phyloP scores from a whole-genome alignment of 164 flowering plant species.

The Aristolochia fimbriata region DNA sequence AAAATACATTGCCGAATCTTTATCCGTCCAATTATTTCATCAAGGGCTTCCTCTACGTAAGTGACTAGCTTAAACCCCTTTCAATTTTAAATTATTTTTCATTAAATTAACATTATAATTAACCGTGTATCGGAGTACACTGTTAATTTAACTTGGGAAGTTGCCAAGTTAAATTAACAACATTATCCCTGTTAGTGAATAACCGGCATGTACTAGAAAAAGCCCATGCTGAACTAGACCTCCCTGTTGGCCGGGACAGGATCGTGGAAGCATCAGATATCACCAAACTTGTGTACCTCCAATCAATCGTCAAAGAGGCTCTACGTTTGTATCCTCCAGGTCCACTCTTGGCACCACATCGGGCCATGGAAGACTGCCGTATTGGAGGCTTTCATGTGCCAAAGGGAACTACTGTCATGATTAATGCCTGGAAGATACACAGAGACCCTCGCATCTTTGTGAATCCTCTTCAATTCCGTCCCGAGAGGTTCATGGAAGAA shows the following conservation, averaged over 20 bases:
- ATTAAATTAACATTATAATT: too few species aligned
- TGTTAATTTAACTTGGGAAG: constrained; percentile 23
- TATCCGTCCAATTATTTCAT: too few species aligned
- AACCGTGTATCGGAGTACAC: too few species aligned
- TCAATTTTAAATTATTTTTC: too few species aligned
- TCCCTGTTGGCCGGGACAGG: constrained; percentile 12
- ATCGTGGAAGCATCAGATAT: constrained; percentile 22
- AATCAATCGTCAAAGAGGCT: constrained; percentile 20
- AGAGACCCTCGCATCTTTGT: constrained; percentile 18
- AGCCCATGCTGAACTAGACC: constrained; percentile 23
- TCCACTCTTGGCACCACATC: constrained; percentile 25
- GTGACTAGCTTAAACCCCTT: too few species aligned
- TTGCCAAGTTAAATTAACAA: too few species aligned
- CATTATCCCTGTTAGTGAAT: constrained; percentile 21
- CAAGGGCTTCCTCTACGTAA: too few species aligned
- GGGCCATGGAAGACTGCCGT: constrained; percentile 16
- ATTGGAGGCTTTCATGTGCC: constrained; percentile 23
- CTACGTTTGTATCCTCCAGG: constrained; percentile 21
- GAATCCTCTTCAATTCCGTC: constrained; percentile 17
- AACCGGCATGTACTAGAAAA: constrained; percentile 23
- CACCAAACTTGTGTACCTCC: constrained; percentile 16
- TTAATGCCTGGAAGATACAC: constrained; percentile 24
- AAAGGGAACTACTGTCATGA: constrained; percentile 17
- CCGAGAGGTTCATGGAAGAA: constrained; percentile 23
- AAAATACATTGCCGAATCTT: too few species aligned